Base-by-base conservation (phyloP, 1,139 yeast genomes). In the Yamadazyma jaroonii region DNA sequence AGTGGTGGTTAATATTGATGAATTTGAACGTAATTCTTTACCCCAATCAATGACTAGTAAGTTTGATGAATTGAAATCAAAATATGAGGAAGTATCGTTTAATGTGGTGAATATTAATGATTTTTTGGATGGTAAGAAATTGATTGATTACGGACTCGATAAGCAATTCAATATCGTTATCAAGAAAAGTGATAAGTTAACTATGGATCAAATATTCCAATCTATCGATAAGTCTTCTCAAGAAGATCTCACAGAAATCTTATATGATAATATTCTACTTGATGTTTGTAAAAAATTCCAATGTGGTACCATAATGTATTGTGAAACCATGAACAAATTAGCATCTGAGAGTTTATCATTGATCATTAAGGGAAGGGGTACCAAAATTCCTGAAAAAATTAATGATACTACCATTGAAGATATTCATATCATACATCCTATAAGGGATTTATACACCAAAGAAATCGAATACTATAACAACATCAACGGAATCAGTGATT, bases 341-440 rank as follows among this genome's bases (percentile, higher is more conserved):
- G 96, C 97, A 1, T 88, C 84, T 49, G 81, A 81, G 41, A 79
- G 87, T 17, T 68, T 92, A 24, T 74, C 95, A 0, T 64, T 84
- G 40, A 83, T 96, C 0, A 90, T 90, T n/a, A 86, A 84, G 51
- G 98, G 98, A 7, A 74, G 96, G 44, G 97, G 97, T 0, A 70
- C 84, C 2, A 73, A 72, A 24, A 73, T 90, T 8, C 75, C 86
- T 30, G 55, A 61, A 10, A 59, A 67, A 10, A 57, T 84, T 29
- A 64, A 79, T n/a, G 79, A 79, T 48, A 73, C 69, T 13, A 46
- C 49, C 0, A 55, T 59, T 1, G 59, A 48, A 2, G 56, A 50
- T 26, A 50, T 80, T 29, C 69, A 69, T 28, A 62, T 76, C 11
- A 53, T 82, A 6, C 84, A 74, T 53, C 97, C 97, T 1, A 60